Percentiles rank a stretch among this genome's conserved stretches.
phyloP scores from a whole-genome alignment of 1,139 yeast genomes.

The Yamadazyma sp. region DNA sequence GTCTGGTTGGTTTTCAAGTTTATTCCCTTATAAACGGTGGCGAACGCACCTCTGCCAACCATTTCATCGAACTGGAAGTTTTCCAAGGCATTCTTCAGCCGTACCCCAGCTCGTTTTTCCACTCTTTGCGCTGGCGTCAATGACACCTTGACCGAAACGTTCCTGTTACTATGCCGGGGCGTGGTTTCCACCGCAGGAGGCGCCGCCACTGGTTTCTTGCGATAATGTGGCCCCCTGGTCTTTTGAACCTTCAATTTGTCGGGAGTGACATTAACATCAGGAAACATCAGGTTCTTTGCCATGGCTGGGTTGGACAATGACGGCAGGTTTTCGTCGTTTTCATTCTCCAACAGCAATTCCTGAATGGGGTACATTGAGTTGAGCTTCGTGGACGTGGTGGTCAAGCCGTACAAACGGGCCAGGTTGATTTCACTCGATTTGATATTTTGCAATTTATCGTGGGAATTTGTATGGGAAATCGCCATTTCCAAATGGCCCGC shows the following conservation, averaged over 20 bases:
- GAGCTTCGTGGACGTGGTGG: neutral
- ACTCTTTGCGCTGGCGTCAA: slow-evolving; percentile 55
- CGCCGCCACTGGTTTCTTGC: neutral
- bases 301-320: neutral
- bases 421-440: neutral
- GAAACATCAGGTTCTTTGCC: neutral
- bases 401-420: neutral
- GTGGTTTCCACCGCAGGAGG: slow-evolving; percentile 12
- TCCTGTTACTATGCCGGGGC: slow-evolving; percentile 24
- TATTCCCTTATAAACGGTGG: slow-evolving; percentile 83
- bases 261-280: neutral
- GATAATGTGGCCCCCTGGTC: slow-evolving; percentile 1
- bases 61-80: slow-evolving; percentile 64
- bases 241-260: slow-evolving; percentile 7
- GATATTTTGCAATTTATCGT: neutral
- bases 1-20: slow-evolving; percentile 65
- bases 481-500: neutral
- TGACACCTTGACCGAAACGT: slow-evolving; percentile 43
- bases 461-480: too few species aligned
- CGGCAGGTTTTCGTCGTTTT: slow-evolving; percentile 13
- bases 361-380: slow-evolving; percentile 13
- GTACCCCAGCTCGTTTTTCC: slow-evolving; percentile 41
- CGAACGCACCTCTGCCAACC: slow-evolving; percentile 94
- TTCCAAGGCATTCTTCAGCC: slow-evolving; percentile 45
- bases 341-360: slow-evolving; percentile 12